A percentile compares a stretch with the other conserved stretches of the same genome.
phyloP scores from a whole-genome alignment of 495 filamentous ascomycete genomes.

The Aspergillus kassunensis region DNA sequence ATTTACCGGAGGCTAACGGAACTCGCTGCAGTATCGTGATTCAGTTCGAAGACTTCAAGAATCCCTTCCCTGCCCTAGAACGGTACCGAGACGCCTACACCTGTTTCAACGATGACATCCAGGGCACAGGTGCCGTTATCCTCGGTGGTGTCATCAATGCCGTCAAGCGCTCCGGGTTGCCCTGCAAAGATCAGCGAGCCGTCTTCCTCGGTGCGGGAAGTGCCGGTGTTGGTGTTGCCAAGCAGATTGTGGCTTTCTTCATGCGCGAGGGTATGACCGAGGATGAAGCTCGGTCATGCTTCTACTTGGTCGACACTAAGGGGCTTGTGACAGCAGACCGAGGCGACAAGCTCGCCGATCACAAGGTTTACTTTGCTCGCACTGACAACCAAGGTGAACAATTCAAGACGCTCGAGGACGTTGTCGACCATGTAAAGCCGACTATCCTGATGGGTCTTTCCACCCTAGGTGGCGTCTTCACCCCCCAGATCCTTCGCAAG shows the following conservation, averaged over 20 bases:
- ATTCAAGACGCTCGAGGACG: constrained; percentile 82
- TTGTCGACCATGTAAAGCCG: constrained; percentile 89
- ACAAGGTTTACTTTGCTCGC: constrained; percentile 97
- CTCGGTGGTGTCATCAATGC: constrained; percentile 92
- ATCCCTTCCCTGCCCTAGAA: constrained; percentile 90
- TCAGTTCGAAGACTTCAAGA: constrained; percentile 99
- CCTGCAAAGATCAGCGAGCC: constrained; percentile 84
- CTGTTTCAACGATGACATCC: constrained; percentile 98
- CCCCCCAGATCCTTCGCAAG: constrained; percentile 75
- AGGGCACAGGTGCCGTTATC: constrained; percentile 95
- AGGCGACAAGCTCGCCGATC: constrained; percentile 88
- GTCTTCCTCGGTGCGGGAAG: constrained; percentile 96
- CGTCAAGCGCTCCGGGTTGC: constrained; percentile 80
- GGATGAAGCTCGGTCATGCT: constrained; percentile 81
- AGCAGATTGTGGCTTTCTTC: constrained; percentile 95
- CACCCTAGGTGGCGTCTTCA: constrained; percentile 92
- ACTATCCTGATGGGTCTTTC: constrained; percentile 93
- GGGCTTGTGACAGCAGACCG: constrained; percentile 92
- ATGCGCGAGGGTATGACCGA: constrained; percentile 91
- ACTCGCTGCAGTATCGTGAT: constrained; percentile 69
- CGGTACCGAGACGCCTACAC: constrained; percentile 83
- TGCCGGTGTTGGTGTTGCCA: constrained; percentile 93
- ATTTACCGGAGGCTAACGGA: constrained; percentile 22
- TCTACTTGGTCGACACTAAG: constrained; percentile 97
- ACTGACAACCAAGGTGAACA: constrained; percentile 89